These are phyloP conservation scores for Brassica cretica DNA, from an alignment of 345 rosid species.

Conservation along the genomic window DNA sequence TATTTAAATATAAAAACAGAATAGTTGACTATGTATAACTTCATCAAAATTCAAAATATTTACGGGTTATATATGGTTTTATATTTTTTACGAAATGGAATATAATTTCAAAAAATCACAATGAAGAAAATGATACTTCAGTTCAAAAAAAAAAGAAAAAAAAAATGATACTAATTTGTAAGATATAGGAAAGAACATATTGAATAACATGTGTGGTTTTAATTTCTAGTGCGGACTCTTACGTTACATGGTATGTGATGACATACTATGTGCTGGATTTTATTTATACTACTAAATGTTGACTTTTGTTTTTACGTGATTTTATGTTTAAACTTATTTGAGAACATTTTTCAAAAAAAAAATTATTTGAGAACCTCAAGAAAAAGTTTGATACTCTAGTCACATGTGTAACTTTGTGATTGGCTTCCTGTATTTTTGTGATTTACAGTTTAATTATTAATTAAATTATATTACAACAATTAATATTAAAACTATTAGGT, in stretches of 20 bases:
- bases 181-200: background rate
- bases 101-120: background rate
- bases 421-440: background rate
- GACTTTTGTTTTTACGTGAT: background rate
- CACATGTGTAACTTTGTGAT: background rate
- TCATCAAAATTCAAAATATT: background rate
- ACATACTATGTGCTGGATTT: background rate
- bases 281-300: background rate
- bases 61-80: background rate
- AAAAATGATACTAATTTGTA: background rate
- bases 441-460: background rate
- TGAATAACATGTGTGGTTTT: background rate
- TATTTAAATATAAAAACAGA: background rate
- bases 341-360: background rate
- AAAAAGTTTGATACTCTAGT: background rate
- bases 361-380: background rate
- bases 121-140: background rate
- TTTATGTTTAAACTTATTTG: background rate
- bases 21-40: background rate
- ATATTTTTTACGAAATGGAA: background rate
- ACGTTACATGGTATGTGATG: background rate
- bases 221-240: background rate
- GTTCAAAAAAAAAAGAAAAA: no score
- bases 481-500: background rate
- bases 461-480: background rate